Evolutionary conservation across 169 alveolate genomes (phyloP), one percentile per base, ranked within the genome.

Genomic region (Plasmodium blacklocki): DNA sequence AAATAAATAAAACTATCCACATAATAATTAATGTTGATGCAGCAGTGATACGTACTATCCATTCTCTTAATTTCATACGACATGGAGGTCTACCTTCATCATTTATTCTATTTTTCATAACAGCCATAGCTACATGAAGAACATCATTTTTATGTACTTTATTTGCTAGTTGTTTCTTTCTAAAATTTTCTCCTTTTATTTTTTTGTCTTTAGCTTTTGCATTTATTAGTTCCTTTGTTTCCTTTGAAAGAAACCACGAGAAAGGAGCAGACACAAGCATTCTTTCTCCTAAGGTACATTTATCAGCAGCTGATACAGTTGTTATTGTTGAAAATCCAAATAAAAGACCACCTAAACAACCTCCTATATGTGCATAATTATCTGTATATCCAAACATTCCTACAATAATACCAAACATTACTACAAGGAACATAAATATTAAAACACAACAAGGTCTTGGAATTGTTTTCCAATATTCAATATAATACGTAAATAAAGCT

Each of bases 311-410:
- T 6, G 97, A 91, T 3, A 94, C 95, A 6, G 95, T 95, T 3
- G 96, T 92, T 1, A 95, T 95, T 11, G 96, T 93, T 8, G 94
- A 93, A 60, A 95, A 94, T 0, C 97, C 97, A 85, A 89, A 94
- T 11, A 94, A 92, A 43, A 95, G 32, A 8, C 97, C 97, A 39
- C 93, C 95, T 4, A 95, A 21, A 12, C 96, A 94, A 0, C 97
- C 97, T 2, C 97, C 97, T 93, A 91, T 67, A 59, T 95, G 97
- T n/a, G 97, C 97, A 47, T 94, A 95, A 93, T 94, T 95, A 88
- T 95, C 97, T 2, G 96, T 95, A 71, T 93, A 74, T 11, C 95
- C 94, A 29, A 96, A 58, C 89, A 95, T 70, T 49, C 97, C 97
- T 59, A 90, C 52, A 47, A 94, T 23, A 0, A 95, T 74, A 2